A percentile compares a stretch with the other conserved stretches of the same genome.
Conservation (phyloP, 2,329 filamentous ascomycete species). For the Colletotrichum sp. region DNA sequence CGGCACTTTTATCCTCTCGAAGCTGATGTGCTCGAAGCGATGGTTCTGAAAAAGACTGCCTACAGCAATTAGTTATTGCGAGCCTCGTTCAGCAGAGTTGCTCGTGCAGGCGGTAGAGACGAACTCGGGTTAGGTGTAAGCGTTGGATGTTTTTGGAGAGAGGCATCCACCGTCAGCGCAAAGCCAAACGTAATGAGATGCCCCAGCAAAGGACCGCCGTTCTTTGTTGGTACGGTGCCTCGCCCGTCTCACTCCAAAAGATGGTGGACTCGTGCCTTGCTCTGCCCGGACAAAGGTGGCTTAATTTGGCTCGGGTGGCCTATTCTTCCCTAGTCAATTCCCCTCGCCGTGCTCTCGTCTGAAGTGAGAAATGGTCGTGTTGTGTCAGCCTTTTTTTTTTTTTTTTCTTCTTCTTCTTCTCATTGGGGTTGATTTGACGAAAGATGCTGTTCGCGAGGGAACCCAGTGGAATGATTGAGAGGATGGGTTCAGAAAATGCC, state of each 20-base stretch:
- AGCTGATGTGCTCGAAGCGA: background rate
- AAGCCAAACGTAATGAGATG: background rate
- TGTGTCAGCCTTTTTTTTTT: background rate
- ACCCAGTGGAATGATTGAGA: slow-evolving; percentile 15
- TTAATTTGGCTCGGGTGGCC: background rate
- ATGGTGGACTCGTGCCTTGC: slow-evolving; percentile 11
- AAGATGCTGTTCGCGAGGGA: background rate
- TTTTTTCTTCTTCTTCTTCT: background rate
- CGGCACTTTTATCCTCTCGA: background rate
- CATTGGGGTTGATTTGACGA: background rate
- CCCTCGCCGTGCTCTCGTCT: background rate
- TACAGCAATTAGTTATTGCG: background rate
- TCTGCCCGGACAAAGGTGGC: slow-evolving; percentile 8
- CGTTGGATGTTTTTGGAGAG: background rate
- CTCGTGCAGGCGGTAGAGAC: background rate
- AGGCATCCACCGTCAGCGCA: background rate
- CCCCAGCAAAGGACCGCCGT: background rate
- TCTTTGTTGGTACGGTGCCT: slow-evolving; percentile 16
- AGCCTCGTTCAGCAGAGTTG: background rate
- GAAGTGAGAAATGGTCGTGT: background rate
- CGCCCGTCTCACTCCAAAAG: background rate
- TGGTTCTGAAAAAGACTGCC: background rate
- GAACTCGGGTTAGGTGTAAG: background rate
- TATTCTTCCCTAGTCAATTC: background rate
- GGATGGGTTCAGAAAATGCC: background rate